Percentiles rank a stretch among this genome's conserved stretches.
These are phyloP conservation scores for Lathyrus sativus DNA, from an alignment of 306 rosid species.

Conservation along the genomic window DNA sequence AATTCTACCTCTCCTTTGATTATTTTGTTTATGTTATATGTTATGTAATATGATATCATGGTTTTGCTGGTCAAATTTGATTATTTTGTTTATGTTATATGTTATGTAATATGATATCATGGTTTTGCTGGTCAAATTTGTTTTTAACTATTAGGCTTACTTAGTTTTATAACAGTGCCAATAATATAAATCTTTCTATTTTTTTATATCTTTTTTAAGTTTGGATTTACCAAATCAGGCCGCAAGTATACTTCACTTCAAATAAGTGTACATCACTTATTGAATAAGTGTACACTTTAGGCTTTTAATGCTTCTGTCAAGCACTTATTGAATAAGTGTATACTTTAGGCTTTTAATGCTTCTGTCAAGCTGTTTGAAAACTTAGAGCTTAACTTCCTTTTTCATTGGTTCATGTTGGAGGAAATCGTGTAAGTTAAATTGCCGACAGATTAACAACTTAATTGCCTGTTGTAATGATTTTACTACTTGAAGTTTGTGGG, in stretches of 20 bases:
- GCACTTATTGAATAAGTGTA: neutral
- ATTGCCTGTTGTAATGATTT: neutral
- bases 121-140: neutral
- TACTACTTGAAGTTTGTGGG: neutral
- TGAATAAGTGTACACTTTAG: too few relatives aligned
- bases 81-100: neutral
- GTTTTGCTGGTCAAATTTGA: neutral
- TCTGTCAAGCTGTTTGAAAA: neutral
- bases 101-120: neutral
- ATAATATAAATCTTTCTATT: neutral
- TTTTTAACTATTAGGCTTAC: neutral
- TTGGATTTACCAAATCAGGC: neutral
- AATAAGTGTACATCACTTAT: too few relatives aligned
- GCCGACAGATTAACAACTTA: neutral
- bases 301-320: too few relatives aligned
- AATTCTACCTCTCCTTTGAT: conserved; percentile 20
- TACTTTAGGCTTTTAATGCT: neutral
- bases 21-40: neutral
- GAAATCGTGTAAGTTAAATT: neutral
- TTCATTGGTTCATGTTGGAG: conserved; percentile 2
- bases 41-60: neutral
- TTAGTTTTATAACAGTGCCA: neutral
- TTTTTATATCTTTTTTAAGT: neutral
- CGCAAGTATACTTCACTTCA: too few relatives aligned
- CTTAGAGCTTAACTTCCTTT: neutral